A percentile compares a stretch with the other conserved stretches of the same genome.
phyloP scores from a whole-genome alignment of 371 early-diverging fungal genomes.

The Mucor racemosus region DNA sequence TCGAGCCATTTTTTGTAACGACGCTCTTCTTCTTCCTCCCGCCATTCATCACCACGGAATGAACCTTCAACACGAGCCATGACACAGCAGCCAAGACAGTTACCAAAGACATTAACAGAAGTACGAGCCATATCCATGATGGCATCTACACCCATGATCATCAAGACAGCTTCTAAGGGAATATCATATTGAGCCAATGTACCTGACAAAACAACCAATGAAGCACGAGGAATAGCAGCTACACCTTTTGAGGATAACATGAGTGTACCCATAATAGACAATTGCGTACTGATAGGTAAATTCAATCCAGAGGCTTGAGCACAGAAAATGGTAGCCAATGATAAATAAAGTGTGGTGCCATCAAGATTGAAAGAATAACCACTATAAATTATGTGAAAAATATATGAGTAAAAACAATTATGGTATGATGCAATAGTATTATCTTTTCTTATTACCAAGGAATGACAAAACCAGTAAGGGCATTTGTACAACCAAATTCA shows the following conservation, averaged over 20 bases:
- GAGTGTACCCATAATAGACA: conserved; percentile 74
- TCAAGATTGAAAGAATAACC: conserved; percentile 88
- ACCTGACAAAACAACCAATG: conserved; percentile 42
- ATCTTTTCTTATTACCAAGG: conserved; percentile 41
- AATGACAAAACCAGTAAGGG: conserved; percentile 77
- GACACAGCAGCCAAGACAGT: conserved; percentile 76
- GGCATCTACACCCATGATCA: conserved; percentile 78
- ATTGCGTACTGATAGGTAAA: conserved; percentile 65
- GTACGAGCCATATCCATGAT: conserved; percentile 85
- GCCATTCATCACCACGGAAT: conserved; percentile 65
- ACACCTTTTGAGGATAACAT: conserved; percentile 84
- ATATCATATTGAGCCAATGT: conserved; percentile 52
- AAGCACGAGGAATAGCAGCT: conserved; percentile 81
- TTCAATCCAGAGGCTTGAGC: conserved; percentile 71
- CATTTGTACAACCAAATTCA: conserved; percentile 73
- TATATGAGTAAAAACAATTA: neutral
- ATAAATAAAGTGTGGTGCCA: conserved; percentile 79
- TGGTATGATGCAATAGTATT: neutral
- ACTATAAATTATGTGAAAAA: conserved; percentile 28
- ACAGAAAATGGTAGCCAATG: conserved; percentile 67
- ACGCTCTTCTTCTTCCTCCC: conserved; percentile 43
- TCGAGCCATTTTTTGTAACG: conserved; percentile 37
- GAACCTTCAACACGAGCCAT: conserved; percentile 77
- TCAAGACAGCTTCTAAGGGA: conserved; percentile 58
- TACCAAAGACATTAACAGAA: conserved; percentile 73